Conservation (phyloP, 768 basidiomycete genomes). For the Macrolepiota fuliginosa region DNA sequence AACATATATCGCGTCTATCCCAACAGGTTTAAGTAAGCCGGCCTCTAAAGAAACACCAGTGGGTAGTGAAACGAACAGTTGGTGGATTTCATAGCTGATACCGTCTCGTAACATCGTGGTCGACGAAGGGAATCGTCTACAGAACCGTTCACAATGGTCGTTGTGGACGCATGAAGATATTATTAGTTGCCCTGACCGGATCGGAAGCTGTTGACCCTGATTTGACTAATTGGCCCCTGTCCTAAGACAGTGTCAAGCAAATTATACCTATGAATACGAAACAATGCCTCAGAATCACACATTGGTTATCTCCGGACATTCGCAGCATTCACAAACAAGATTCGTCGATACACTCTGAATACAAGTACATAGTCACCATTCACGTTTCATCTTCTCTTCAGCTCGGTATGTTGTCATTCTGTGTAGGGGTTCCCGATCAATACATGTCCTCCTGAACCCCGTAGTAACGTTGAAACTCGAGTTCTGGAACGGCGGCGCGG, state of each 20-base stretch:
- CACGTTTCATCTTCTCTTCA: no score
- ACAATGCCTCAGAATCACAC: no score
- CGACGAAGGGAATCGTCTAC: neutral
- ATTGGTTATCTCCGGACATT: no score
- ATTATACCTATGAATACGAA: no score
- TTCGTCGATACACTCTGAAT: no score
- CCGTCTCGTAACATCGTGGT: neutral
- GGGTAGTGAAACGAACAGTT: conserved; percentile 15
- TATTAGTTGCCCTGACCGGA: neutral
- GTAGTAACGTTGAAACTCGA: neutral
- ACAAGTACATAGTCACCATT: no score
- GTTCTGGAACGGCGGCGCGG: neutral
- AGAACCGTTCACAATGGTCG: neutral
- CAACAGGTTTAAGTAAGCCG: conserved; percentile 30
- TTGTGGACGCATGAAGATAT: neutral
- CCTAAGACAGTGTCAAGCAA: no score
- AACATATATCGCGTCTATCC: no score
- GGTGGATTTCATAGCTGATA: neutral
- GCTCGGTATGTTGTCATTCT: no score
- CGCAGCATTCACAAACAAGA: no score
- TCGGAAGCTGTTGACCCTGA: neutral
- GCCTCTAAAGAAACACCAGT: conserved; percentile 46
- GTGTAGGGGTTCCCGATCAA: no score
- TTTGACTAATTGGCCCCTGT: neutral
- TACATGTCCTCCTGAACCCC: neutral